These are phyloP conservation scores for Colletotrichum nymphaeae DNA, from an alignment of 2,329 filamentous ascomycete genomes.

Conservation along the genomic window DNA sequence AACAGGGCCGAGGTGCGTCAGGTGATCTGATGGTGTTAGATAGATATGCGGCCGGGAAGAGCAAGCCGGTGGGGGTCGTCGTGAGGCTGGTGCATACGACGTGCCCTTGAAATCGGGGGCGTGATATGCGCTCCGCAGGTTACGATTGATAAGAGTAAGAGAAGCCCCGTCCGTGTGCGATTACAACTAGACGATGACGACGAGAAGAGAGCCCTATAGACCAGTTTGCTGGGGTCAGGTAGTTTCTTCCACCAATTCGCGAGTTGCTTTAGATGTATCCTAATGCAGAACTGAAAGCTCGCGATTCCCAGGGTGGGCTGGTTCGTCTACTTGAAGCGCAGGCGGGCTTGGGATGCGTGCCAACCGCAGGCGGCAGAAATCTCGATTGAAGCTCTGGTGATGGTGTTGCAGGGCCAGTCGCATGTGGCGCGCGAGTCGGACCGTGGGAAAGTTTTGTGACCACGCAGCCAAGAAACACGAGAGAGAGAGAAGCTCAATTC, in stretches of 20 bases:
- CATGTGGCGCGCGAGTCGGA: conserved; percentile 9
- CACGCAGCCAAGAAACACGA: conserved; percentile 1
- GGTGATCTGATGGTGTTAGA: conserved; percentile 32
- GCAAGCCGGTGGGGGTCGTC: conserved; percentile 33
- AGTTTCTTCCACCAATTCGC: conserved; percentile 36
- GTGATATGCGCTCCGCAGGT: conserved; percentile 12
- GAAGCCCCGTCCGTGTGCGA: neutral
- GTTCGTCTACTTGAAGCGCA: conserved; percentile 25
- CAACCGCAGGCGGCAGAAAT: conserved; percentile 22
- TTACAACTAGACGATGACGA: conserved; percentile 4
- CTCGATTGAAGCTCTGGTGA: conserved; percentile 32
- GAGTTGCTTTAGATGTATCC: conserved; percentile 6
- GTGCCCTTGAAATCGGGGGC: conserved; percentile 16
- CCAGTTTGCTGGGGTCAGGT: conserved; percentile 10
- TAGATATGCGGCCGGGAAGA: conserved; percentile 24
- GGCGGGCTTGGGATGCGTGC: conserved; percentile 22
- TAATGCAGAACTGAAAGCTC: conserved; percentile 17
- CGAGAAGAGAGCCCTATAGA: conserved; percentile 19
- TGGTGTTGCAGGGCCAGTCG: conserved; percentile 11
- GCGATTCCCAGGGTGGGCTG: conserved; percentile 22
- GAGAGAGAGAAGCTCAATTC: neutral
- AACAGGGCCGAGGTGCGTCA: conserved; percentile 25
- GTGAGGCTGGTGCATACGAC: conserved; percentile 33
- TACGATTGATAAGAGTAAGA: conserved; percentile 26
- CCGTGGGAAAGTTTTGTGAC: conserved; percentile 19